Percentiles rank a stretch among this genome's conserved stretches.
Conservation (phyloP, 768 basidiomycete genomes). For the Cytidiella melzeri region DNA sequence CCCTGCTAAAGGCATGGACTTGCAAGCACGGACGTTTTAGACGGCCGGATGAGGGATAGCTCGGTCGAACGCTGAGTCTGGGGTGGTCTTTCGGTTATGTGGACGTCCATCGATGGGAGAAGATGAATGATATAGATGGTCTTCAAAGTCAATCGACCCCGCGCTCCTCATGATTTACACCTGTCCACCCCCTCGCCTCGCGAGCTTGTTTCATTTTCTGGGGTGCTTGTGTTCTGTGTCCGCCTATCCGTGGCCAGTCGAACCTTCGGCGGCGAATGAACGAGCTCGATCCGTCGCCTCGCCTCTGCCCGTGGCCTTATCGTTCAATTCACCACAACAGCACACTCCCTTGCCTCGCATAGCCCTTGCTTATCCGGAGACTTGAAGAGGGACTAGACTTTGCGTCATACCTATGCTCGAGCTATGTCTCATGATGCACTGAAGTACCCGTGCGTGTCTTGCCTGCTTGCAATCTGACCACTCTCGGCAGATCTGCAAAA, state of each 20-base stretch:
- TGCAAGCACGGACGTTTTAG: neutral
- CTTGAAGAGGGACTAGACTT: neutral
- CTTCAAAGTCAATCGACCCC: neutral
- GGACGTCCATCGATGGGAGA: neutral
- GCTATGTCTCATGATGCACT: neutral
- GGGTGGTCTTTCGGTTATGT: neutral
- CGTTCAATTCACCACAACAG: neutral
- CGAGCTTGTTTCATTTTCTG: neutral
- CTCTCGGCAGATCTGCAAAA: too few relatives aligned
- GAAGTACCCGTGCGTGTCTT: neutral
- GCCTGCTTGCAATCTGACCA: too few relatives aligned
- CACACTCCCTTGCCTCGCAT: neutral
- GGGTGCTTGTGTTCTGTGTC: neutral
- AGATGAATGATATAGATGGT: neutral
- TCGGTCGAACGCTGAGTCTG: neutral
- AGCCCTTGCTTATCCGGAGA: too few relatives aligned
- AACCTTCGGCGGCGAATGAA: neutral
- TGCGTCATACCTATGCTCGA: constrained; percentile 1
- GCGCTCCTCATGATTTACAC: neutral
- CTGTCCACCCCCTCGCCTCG: neutral
- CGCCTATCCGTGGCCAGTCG: neutral
- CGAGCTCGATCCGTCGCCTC: neutral
- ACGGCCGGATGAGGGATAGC: neutral
- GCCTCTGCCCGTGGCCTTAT: neutral
- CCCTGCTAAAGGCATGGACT: neutral